Conservation (phyloP, 192 early-diverging fungal genomes). For the Cladochytrium replicatum region DNA sequence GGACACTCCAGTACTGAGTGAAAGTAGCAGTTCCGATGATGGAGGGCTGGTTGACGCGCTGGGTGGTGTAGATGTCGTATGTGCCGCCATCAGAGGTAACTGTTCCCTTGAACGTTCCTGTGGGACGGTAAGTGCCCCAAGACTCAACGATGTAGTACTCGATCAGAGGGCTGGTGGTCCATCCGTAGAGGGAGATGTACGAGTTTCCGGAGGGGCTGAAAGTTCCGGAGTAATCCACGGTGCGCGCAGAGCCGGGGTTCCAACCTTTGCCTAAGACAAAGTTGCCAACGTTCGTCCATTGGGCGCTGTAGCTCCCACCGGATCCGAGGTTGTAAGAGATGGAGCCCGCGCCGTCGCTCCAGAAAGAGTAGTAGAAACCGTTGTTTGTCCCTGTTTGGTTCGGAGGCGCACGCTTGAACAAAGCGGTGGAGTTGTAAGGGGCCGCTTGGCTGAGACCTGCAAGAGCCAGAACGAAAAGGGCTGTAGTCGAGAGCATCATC, state of each 20-base stretch:
- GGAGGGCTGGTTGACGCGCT: too few relatives aligned
- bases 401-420: too few relatives aligned
- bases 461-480: too few relatives aligned
- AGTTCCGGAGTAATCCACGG: constrained; percentile 7
- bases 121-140: constrained; percentile 9
- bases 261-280: constrained; percentile 12
- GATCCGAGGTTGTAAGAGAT: constrained; percentile 12
- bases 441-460: too few relatives aligned
- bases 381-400: constrained; percentile 13
- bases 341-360: constrained; percentile 6
- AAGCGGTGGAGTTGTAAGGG: too few relatives aligned
- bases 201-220: constrained; percentile 5
- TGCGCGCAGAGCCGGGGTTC: constrained; percentile 6
- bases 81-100: too few relatives aligned
- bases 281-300: constrained; percentile 7
- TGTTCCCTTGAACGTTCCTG: too few relatives aligned
- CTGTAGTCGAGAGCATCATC: too few relatives aligned
- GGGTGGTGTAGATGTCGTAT: too few relatives aligned
- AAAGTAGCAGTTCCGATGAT: too few relatives aligned
- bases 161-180: constrained; percentile 11
- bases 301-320: constrained; percentile 11
- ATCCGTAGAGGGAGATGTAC: constrained; percentile 11
- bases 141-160: constrained; percentile 14
- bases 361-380: constrained; percentile 16
- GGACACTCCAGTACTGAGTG: too few relatives aligned